phyloP scores from a whole-genome alignment of 495 filamentous ascomycete species.

The Lentithecium fluviatile region DNA sequence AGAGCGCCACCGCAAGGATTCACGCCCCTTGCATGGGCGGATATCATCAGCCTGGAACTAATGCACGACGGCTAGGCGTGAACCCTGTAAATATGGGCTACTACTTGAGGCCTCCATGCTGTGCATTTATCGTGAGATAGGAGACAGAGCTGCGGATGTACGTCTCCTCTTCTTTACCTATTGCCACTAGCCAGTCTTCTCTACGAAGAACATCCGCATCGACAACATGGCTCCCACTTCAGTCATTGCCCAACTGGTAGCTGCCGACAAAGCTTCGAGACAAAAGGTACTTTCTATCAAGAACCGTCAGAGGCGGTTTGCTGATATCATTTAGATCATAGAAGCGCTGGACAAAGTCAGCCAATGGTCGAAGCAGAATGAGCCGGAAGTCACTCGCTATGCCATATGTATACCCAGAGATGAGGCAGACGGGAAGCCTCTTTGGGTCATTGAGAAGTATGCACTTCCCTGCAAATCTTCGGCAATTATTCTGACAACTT shows the following conservation, averaged over 20 bases:
- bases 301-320: background rate
- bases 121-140: too few species aligned
- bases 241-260: conserved; percentile 18
- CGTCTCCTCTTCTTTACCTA: too few species aligned
- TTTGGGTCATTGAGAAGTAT: conserved; percentile 32
- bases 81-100: too few species aligned
- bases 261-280: conserved; percentile 11
- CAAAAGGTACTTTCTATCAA: conserved; percentile 12
- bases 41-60: too few species aligned
- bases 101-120: too few species aligned
- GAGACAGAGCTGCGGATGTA: too few species aligned
- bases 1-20: too few species aligned
- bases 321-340: conserved; percentile 3
- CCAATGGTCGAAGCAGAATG: conserved; percentile 11
- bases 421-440: conserved; percentile 14
- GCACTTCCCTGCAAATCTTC: background rate
- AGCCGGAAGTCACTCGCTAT: conserved; percentile 19
- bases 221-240: conserved; percentile 16
- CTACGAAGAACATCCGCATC: too few species aligned
- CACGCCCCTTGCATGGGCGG: too few species aligned
- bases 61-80: too few species aligned
- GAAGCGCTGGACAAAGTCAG: conserved; percentile 16
- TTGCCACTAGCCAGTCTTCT: too few species aligned
- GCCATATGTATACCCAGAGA: conserved; percentile 12
- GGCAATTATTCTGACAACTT: background rate